Percentiles rank a stretch among this genome's conserved stretches.
phyloP scores from a whole-genome alignment of 2,329 filamentous ascomycete genomes.

The Xylariaceae sp. region DNA sequence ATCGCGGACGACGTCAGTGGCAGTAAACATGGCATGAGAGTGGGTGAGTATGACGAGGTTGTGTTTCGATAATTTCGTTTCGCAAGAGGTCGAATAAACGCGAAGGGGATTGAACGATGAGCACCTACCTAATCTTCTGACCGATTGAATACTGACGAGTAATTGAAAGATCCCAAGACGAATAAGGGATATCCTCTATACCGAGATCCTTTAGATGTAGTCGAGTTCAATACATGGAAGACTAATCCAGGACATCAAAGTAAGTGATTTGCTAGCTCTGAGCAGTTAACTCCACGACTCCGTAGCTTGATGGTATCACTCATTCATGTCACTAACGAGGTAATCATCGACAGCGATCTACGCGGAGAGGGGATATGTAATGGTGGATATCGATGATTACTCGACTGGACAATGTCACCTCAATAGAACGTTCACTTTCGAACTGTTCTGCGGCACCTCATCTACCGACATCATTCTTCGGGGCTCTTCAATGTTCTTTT shows the following conservation, averaged over 20 bases:
- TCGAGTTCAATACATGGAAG: background rate
- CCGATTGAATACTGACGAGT: background rate
- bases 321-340: background rate
- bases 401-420: background rate
- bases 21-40: background rate
- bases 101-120: no score
- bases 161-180: background rate
- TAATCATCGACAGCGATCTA: background rate
- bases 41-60: background rate
- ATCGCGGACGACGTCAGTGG: background rate
- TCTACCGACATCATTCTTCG: background rate
- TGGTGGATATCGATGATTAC: background rate
- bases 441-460: background rate
- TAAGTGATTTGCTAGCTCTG: background rate
- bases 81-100: background rate
- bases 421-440: background rate
- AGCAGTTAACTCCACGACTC: no score
- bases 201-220: background rate
- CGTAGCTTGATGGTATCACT: no score
- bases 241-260: background rate
- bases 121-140: background rate
- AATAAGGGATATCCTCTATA: background rate
- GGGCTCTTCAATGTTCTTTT: background rate
- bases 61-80: background rate
- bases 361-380: background rate